Base-by-base conservation (phyloP, 2,329 filamentous ascomycete species). In the Apiospora hydei region DNA sequence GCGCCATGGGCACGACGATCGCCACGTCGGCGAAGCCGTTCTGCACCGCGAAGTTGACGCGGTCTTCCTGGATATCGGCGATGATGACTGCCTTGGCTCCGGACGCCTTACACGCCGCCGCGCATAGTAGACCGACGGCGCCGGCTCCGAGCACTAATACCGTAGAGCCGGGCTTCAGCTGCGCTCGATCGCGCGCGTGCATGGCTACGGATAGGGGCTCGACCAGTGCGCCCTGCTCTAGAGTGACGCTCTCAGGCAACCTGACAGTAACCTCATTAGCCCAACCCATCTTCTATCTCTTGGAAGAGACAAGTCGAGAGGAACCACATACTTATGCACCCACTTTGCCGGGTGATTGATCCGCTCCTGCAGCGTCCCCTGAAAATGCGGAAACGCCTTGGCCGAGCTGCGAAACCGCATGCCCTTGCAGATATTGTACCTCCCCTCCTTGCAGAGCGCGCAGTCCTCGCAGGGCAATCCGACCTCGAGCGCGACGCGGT, bases 401-500 rank as follows among this genome's bases (percentile, higher is more conserved):
- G 88, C 89, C 30, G 87, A 89, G 79, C 86, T 87, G 51, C 88
- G 84, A 79, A 91, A 91, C 74, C 82, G 83, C 86, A 91, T 88
- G 66, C 80, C 82, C 13, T 82, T 79, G 80, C 89, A 91, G 77
- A 91, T 88, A 79, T 91, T 91, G 77, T 91, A 91, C 3, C 87
- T 82, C 1, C 93, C 93, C 49, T 75, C 74, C 16, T 67, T 47
- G 79, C 89, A 90, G 71, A 85, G 82, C 26, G 81, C 83, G 76
- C 88, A 90, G 61, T 81, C 78, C 43, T 85, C 86, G 75, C 88
- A 89, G 1, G 88, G 85, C 67, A 89, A 81, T 44, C 88, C 88
- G 69, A 89, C 87, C 76, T 90, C 88, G 24, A 90, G 84, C 5
- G 89, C 89, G 30, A 96, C 94, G 30, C 87, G 88, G 81, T 97